Conservation (phyloP, 23 red algal species). For the Pyropia haitanensis region DNA sequence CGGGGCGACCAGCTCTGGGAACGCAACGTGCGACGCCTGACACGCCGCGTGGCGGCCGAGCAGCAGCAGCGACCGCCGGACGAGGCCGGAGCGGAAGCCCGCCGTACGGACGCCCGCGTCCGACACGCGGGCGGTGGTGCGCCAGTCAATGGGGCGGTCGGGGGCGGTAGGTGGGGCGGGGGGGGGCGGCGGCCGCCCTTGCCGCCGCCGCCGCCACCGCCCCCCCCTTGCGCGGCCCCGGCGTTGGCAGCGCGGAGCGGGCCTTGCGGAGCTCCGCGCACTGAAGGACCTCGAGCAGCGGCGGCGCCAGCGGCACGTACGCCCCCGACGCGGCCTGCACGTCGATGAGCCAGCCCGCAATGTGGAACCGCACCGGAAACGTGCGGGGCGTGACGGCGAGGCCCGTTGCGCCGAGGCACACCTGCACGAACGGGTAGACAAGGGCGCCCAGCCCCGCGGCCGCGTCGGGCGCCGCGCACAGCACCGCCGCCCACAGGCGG, state of each 20-base stretch:
- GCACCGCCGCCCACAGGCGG: conserved; percentile 43
- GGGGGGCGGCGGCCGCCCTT: no score
- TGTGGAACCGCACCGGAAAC: conserved; percentile 54
- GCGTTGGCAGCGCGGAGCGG: no score
- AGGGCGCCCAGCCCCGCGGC: conserved; percentile 47
- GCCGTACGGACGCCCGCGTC: conserved; percentile 36
- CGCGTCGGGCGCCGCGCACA: conserved; percentile 29
- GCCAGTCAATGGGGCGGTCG: conserved; percentile 44
- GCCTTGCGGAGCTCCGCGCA: conserved; percentile 47
- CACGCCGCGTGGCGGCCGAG: conserved; percentile 35
- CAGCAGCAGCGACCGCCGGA: conserved; percentile 30
- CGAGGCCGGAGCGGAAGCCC: conserved; percentile 39
- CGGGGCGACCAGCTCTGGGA: conserved; percentile 50
- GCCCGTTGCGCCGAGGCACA: conserved; percentile 41
- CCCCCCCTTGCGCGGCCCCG: no score
- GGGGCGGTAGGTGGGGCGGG: conserved; percentile 13
- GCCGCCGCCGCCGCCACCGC: no score
- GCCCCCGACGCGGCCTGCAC: conserved; percentile 20
- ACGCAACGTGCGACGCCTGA: conserved; percentile 48
- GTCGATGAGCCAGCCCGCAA: conserved; percentile 44
- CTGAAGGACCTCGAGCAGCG: conserved; percentile 29
- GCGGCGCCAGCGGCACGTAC: conserved; percentile 45
- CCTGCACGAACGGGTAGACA: conserved; percentile 70
- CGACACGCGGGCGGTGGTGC: conserved; percentile 33
- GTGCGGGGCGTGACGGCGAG: conserved; percentile 33